Percentiles rank a stretch among this genome's conserved stretches.
Evolutionary conservation across 2,329 filamentous ascomycete species (phyloP).

Genomic region (Ambrosiella beaveri): DNA sequence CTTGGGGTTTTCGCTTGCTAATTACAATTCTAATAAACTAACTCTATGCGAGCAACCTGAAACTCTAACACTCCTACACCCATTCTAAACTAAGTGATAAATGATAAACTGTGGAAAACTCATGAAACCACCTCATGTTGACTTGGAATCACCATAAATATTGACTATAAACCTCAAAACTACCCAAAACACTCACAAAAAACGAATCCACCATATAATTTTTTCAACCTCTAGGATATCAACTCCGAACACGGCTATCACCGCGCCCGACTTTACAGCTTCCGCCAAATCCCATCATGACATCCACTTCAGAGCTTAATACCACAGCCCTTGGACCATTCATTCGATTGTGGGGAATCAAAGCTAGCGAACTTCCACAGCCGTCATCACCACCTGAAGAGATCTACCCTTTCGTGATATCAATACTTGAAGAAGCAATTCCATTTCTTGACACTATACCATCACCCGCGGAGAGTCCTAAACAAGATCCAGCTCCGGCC

Average conservation of each 20-base stretch:
- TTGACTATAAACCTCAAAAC: too few species aligned
- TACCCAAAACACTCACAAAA: too few species aligned
- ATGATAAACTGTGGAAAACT: neutral
- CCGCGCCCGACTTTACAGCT: neutral
- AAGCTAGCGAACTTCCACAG: slow-evolving; percentile 29
- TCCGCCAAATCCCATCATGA: neutral
- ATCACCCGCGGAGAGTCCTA: slow-evolving; percentile 18
- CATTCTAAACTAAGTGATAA: neutral
- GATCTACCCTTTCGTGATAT: slow-evolving; percentile 32
- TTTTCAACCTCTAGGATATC: neutral
- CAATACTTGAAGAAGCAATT: slow-evolving; percentile 39
- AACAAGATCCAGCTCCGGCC: slow-evolving; percentile 12
- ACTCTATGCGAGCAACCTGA: slow-evolving; percentile 6
- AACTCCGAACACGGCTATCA: neutral
- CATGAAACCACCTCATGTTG: neutral
- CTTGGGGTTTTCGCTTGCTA: neutral
- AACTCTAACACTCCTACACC: slow-evolving; percentile 2
- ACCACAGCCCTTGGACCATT: slow-evolving; percentile 25
- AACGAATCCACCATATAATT: neutral
- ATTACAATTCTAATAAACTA: neutral
- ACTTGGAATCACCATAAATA: too few species aligned
- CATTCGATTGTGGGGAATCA: slow-evolving; percentile 37
- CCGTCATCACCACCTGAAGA: slow-evolving; percentile 23
- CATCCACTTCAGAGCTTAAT: neutral
- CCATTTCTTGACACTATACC: slow-evolving; percentile 40